These are phyloP conservation scores for Chrysochromulina tobinii DNA, from an alignment of 78 protist species.

Conservation along the genomic window DNA sequence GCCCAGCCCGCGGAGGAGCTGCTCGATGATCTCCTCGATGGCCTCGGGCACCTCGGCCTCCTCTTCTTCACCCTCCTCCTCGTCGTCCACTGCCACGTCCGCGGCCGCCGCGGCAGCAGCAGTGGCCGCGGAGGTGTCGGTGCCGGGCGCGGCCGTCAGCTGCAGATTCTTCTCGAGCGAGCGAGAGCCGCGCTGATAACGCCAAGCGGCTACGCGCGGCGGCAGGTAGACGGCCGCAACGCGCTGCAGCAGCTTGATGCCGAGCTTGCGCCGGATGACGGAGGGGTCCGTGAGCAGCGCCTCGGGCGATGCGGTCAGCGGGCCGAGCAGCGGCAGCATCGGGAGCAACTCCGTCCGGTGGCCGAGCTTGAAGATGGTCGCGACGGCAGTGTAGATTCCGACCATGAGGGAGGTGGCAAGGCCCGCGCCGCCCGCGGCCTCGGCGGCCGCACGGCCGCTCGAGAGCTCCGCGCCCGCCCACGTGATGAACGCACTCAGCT, in stretches of 20 bases:
- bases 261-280: conserved; percentile 41
- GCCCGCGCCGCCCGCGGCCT: not conserved
- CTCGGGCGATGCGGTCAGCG: not conserved
- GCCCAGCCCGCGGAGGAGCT: not conserved
- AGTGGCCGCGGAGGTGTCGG: not conserved
- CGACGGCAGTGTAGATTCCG: conserved; percentile 64
- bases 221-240: conserved; percentile 77
- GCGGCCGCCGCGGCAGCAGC: not conserved
- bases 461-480: not conserved
- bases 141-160: not conserved
- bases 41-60: conserved; percentile 21
- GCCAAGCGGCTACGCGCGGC: conserved; percentile 83
- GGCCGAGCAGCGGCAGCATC: not conserved
- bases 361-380: conserved; percentile 69
- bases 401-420: not conserved
- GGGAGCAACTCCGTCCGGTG: conserved; percentile 65
- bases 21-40: not conserved
- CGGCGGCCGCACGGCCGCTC: not conserved
- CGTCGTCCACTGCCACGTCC: not conserved
- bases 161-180: conserved; percentile 25
- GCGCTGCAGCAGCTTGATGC: conserved; percentile 80
- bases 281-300: not conserved
- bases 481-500: not conserved
- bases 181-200: conserved; percentile 68
- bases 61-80: conserved; percentile 18